Conservation (phyloP, 1,284 basidiomycete species). For the Ustilago sp. region DNA sequence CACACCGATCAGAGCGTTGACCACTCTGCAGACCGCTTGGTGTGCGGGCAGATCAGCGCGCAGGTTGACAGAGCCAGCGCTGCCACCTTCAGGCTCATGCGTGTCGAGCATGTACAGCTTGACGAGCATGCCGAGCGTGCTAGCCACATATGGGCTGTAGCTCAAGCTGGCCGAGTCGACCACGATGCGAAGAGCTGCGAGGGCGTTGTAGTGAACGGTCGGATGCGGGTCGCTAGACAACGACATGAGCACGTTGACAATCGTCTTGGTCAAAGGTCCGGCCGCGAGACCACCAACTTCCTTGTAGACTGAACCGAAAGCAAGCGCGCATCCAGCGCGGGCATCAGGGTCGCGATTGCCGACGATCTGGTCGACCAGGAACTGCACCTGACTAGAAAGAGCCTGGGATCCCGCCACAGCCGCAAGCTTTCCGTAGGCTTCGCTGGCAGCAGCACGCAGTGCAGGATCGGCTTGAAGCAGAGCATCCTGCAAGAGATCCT, state of each 20-base stretch:
- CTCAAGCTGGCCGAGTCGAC: slow-evolving; percentile 91
- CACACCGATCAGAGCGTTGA: slow-evolving; percentile 91
- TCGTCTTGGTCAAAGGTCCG: slow-evolving; percentile 93
- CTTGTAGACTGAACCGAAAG: slow-evolving; percentile 92
- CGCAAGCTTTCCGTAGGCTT: slow-evolving; percentile 88
- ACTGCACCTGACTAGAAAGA: slow-evolving; percentile 88
- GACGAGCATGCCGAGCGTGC: slow-evolving; percentile 89
- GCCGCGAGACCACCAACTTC: slow-evolving; percentile 93
- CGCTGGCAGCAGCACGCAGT: slow-evolving; percentile 84
- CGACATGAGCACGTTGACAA: slow-evolving; percentile 94
- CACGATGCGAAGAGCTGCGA: slow-evolving; percentile 86
- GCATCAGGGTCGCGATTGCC: slow-evolving; percentile 92
- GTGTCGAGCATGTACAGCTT: slow-evolving; percentile 90
- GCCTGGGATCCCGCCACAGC: slow-evolving; percentile 86
- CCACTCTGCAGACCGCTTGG: slow-evolving; percentile 88
- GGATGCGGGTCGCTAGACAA: slow-evolving; percentile 96
- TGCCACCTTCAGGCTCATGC: slow-evolving; percentile 94
- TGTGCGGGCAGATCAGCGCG: slow-evolving; percentile 91
- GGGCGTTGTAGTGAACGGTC: slow-evolving; percentile 91
- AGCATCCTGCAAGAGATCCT: slow-evolving; percentile 84
- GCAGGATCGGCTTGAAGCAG: slow-evolving; percentile 83
- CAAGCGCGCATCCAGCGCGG: slow-evolving; percentile 91
- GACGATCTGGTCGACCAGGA: slow-evolving; percentile 94
- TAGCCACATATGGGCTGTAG: slow-evolving; percentile 88
- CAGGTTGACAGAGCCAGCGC: slow-evolving; percentile 80